Evolutionary conservation across 345 rosid genomes (phyloP), one percentile per base, ranked within the genome.

Genomic region (Raphanus raphanistrum): DNA sequence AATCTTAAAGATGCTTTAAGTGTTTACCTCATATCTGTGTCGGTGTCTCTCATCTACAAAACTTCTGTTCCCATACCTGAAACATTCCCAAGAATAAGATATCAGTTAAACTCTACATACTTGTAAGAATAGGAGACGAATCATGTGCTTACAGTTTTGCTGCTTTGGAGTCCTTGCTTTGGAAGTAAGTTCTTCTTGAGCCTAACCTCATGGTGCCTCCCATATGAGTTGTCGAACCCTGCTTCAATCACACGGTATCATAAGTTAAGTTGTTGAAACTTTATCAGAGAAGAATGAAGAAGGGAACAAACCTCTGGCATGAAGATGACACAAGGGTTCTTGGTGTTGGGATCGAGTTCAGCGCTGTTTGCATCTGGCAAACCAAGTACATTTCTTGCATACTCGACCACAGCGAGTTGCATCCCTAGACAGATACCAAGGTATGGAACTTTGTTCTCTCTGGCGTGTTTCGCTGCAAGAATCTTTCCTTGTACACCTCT

Each of bases 341-440:
- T 72, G 33, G 93, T 89, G 48, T 83, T 79, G 21, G 88, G 85
- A 85, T 96, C 96, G 77, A 96, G 89, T 76, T 96, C 99, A 25
- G 96, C 89, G 75, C 99, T 96, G 77, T 90, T 93, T 41, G 99
- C 98, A 80, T 90, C 94, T 66, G 79, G 71, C 78, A 88, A 73
- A 75, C 92, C 90, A n/a, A 96, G 89, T 74, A 89, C 87, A 57
- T 86, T 81, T 61, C 90, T 90, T 65, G 99, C 95, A 73, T 67
- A 89, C 82, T 96, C 99, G 60, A 96, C 86, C 61, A 96, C 99
- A 45, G 98, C 99, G 79, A 86, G 78, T 80, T 96, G 99, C 99
- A 96, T 96, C 27, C 99, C 99, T 17, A 96, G 86, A 76, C 99
- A 96, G 76, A 96, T 91, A 72, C 99, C 99, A 9, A 96, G 89